Evolutionary conservation across 345 rosid genomes (phyloP).

Genomic region (Crucihimalaya himalaica): DNA sequence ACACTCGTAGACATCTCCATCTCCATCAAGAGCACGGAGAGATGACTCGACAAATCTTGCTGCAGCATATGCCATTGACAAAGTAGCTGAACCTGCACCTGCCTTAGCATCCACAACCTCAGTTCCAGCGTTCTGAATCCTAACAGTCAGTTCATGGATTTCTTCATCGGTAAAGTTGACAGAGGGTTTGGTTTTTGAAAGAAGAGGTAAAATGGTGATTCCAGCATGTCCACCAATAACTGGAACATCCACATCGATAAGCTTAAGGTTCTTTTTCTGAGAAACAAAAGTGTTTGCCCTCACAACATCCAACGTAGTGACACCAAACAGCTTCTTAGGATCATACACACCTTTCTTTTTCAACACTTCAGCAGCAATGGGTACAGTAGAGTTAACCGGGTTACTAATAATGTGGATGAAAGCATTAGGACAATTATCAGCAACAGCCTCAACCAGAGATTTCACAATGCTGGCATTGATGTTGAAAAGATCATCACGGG

Average conservation of each 20-base stretch:
- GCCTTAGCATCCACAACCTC: conserved; percentile 98
- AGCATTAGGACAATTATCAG: conserved; percentile 87
- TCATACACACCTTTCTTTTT: conserved; percentile 86
- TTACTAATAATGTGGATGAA: conserved; percentile 92
- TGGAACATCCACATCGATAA: conserved; percentile 89
- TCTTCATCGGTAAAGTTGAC: conserved; percentile 76
- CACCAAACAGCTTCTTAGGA: conserved; percentile 94
- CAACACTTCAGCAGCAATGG: conserved; percentile 88
- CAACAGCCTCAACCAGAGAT: conserved; percentile 77
- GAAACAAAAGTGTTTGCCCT: conserved; percentile 94
- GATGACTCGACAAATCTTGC: conserved; percentile 97
- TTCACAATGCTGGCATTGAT: conserved; percentile 89
- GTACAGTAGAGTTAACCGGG: conserved; percentile 91
- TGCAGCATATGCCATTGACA: conserved; percentile 97
- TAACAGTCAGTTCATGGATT: conserved; percentile 65
- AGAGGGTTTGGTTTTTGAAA: conserved; percentile 78
- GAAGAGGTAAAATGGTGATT: conserved; percentile 81
- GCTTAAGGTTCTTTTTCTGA: conserved; percentile 81
- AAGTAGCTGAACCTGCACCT: conserved; percentile 94
- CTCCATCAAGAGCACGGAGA: conserved; percentile 92
- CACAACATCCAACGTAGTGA: conserved; percentile 87
- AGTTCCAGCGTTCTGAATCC: conserved; percentile 94
- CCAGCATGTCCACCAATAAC: conserved; percentile 98
- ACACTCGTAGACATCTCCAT: conserved; percentile 85
- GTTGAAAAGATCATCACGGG: conserved; percentile 92